Conservation (phyloP, 805 yeast genomes). For the Ogataea angusta region DNA sequence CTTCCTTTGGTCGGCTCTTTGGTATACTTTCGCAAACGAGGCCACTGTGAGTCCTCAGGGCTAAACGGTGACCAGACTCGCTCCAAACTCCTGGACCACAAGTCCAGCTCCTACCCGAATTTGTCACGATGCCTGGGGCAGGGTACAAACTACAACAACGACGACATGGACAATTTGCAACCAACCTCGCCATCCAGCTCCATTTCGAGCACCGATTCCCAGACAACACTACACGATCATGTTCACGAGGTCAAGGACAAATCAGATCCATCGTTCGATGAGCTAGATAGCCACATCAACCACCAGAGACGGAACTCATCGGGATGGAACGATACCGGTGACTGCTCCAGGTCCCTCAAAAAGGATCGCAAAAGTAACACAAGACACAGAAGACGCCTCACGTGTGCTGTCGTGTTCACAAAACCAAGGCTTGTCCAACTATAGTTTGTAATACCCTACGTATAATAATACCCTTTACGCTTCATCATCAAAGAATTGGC, state of each 20-base stretch:
- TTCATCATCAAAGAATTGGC: no score
- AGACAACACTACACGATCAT: neutral
- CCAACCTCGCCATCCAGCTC: neutral
- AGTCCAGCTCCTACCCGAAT: slow-evolving; percentile 8
- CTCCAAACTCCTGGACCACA: neutral
- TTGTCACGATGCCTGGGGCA: neutral
- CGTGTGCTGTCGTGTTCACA: slow-evolving; percentile 35
- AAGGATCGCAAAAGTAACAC: neutral
- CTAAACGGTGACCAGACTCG: neutral
- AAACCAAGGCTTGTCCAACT: slow-evolving; percentile 35
- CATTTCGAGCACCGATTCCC: neutral
- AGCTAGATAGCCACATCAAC: slow-evolving; percentile 3
- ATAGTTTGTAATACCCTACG: neutral
- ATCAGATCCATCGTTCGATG: slow-evolving; percentile 4
- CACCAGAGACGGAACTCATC: slow-evolving; percentile 6
- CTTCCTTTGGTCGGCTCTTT: slow-evolving; percentile 31
- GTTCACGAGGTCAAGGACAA: neutral
- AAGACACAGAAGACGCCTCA: slow-evolving; percentile 42
- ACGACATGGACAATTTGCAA: neutral
- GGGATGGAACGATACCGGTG: slow-evolving; percentile 1
- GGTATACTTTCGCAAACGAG: slow-evolving; percentile 23
- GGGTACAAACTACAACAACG: neutral
- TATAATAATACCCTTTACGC: neutral
- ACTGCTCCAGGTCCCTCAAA: neutral
- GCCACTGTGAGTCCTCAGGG: neutral